These are phyloP conservation scores for Athelia psychrophila DNA, from an alignment of 1,284 basidiomycete species.

Conservation along the genomic window DNA sequence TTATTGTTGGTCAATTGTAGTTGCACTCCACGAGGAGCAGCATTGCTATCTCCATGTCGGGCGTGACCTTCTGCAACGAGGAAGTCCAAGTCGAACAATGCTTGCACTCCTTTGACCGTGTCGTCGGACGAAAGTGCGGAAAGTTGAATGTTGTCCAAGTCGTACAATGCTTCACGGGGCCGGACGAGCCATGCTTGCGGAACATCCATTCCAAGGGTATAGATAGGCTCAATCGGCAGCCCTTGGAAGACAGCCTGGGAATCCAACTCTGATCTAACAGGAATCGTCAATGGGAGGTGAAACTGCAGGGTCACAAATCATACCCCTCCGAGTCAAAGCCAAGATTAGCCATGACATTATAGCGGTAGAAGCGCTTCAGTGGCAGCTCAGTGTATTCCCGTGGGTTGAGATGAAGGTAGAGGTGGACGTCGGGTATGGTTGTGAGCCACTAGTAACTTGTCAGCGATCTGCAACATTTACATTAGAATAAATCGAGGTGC, in stretches of 20 bases:
- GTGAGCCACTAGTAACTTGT: constrained; percentile 48
- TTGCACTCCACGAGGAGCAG: constrained; percentile 82
- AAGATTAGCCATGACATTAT: constrained; percentile 58
- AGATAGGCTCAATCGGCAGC: constrained; percentile 71
- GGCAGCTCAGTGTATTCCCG: constrained; percentile 73
- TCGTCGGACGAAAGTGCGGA: constrained; percentile 59
- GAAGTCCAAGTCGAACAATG: constrained; percentile 86
- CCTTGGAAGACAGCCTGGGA: constrained; percentile 49
- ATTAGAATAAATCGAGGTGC: constrained; percentile 12
- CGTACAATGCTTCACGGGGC: constrained; percentile 85
- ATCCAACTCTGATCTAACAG: constrained; percentile 48
- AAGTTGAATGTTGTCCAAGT: constrained; percentile 95
- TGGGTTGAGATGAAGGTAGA: constrained; percentile 80
- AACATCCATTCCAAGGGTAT: constrained; percentile 90
- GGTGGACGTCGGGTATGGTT: constrained; percentile 58
- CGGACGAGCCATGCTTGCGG: constrained; percentile 91
- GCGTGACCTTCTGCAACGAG: constrained; percentile 95
- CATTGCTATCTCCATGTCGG: constrained; percentile 60
- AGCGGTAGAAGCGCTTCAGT: constrained; percentile 93
- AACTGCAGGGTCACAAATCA: constrained; percentile 13
- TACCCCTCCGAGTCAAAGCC: constrained; percentile 76
- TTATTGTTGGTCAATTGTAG: constrained; percentile 67
- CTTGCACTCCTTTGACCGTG: constrained; percentile 60
- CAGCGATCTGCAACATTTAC: background rate
- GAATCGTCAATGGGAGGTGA: background rate